Evolutionary conservation across 2,329 filamentous ascomycete species (phyloP), one percentile per base, ranked within the genome.

Genomic region (Xylaria digitata): DNA sequence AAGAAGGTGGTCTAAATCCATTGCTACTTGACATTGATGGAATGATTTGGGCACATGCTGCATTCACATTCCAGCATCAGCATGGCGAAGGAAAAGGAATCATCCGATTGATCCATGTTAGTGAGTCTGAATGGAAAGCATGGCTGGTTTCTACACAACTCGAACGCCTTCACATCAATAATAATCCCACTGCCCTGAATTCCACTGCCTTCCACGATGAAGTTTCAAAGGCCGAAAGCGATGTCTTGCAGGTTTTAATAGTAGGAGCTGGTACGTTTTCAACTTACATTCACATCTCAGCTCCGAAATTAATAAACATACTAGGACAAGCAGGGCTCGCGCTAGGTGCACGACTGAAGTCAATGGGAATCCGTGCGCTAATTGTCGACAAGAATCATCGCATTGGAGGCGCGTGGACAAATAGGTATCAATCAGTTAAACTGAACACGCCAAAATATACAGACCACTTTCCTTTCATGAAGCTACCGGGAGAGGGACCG

Each of bases 111-210:
- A n/a, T 46, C 6, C 43, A 46, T 46, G 43, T 46, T 23, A 21
- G 19, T 6, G 2, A 23, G 19, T 46, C 43, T 23, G 43, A 46
- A 46, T 46, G 19, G 43, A 46, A 46, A n/a, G 43, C 43, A 21
- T 46, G 43, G 43, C n/a, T 46, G 5, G 43, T 46, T 46, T 46
- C 43, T 46, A 46, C 43, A 9, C 43, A 46, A 46, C 43, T 46
- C 19, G 43, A 46, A 46, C 19, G 8, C 17, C 43, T 46, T 23
- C 19, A 46, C 43, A 8, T 7, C 43, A 46, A 8, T 19, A n/a
- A 23, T 23, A 46, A 23, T 11, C n/a, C 43, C 6, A 46, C n/a
- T 5, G 19, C 19, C 6, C 43, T 4, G n/a, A 6, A 46, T 46
- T n/a, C 43, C 1, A 19, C 19, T 6, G 6, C n/a, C 3, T 4